Conservation (phyloP, 208 protist species). For the Spongospora subterranea region DNA sequence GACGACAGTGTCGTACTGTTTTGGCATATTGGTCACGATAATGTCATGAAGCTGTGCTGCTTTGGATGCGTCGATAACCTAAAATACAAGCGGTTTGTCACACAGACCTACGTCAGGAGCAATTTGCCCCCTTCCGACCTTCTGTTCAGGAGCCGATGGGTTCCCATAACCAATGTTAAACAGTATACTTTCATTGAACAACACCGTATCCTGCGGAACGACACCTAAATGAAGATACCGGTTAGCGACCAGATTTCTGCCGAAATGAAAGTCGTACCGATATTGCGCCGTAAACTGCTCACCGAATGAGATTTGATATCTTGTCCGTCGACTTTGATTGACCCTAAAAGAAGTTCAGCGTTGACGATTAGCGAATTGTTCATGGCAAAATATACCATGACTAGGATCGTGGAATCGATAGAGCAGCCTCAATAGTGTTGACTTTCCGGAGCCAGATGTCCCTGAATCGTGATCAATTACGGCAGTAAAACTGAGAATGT, state of each 20-base stretch:
- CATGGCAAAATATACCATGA: background rate
- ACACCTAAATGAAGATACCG: background rate
- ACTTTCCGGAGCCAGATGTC: slow-evolving; percentile 67
- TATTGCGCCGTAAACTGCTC: slow-evolving; percentile 60
- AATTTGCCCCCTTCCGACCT: background rate
- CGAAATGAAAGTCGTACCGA: too few species aligned
- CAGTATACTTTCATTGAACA: slow-evolving; percentile 72
- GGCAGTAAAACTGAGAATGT: background rate
- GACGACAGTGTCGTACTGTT: slow-evolving; percentile 57
- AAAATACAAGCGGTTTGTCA: too few species aligned
- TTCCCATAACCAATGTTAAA: slow-evolving; percentile 74
- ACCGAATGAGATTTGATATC: slow-evolving; percentile 68
- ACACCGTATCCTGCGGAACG: slow-evolving; percentile 70
- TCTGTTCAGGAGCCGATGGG: background rate
- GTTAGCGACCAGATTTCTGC: background rate
- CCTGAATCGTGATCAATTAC: background rate
- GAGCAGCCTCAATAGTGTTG: slow-evolving; percentile 64
- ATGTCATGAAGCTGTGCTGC: slow-evolving; percentile 10
- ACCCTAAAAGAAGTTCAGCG: background rate
- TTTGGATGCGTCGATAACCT: background rate
- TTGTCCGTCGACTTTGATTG: slow-evolving; percentile 61
- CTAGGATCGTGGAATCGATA: slow-evolving; percentile 62
- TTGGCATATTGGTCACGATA: background rate
- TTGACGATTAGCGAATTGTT: background rate
- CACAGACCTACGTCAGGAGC: background rate